Percentiles rank a stretch among this genome's conserved stretches.
These are phyloP conservation scores for Penicillium bovifimosum DNA, from an alignment of 495 filamentous ascomycete species.

Conservation along the genomic window DNA sequence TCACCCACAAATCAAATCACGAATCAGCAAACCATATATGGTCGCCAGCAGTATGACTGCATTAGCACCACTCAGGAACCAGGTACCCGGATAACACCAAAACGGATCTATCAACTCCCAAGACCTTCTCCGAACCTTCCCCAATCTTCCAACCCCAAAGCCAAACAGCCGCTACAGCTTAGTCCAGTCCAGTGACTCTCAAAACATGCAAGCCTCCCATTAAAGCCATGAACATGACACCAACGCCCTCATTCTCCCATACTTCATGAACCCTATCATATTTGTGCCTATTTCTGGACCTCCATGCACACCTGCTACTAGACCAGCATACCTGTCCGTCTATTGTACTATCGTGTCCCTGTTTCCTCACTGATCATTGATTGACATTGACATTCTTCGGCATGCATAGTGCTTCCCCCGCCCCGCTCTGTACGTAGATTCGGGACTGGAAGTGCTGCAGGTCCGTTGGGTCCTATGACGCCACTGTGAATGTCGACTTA, in stretches of 20 bases:
- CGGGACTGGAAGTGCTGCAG: neutral
- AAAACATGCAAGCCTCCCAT: slow-evolving; percentile 15
- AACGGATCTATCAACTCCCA: slow-evolving; percentile 16
- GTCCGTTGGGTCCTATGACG: slow-evolving; percentile 1
- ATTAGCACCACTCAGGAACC: slow-evolving; percentile 12
- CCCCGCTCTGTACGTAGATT: neutral
- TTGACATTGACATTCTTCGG: slow-evolving; percentile 4
- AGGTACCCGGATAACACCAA: slow-evolving; percentile 8
- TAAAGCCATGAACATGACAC: neutral
- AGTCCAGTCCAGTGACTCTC: neutral
- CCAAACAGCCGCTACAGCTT: neutral
- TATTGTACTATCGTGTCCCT: neutral
- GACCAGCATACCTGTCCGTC: neutral
- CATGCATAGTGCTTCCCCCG: neutral
- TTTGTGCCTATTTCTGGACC: neutral
- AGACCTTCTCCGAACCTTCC: slow-evolving; percentile 16
- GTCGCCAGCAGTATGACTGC: neutral
- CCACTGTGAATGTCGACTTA: neutral
- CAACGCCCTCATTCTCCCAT: neutral
- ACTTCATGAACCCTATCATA: neutral
- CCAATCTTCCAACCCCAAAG: neutral
- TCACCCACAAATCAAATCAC: neutral
- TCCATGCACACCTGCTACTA: neutral
- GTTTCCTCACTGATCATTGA: neutral
- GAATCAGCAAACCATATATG: slow-evolving; percentile 10